Conservation (phyloP, 352 stramenopile species). For the Phytophthora syringae region DNA sequence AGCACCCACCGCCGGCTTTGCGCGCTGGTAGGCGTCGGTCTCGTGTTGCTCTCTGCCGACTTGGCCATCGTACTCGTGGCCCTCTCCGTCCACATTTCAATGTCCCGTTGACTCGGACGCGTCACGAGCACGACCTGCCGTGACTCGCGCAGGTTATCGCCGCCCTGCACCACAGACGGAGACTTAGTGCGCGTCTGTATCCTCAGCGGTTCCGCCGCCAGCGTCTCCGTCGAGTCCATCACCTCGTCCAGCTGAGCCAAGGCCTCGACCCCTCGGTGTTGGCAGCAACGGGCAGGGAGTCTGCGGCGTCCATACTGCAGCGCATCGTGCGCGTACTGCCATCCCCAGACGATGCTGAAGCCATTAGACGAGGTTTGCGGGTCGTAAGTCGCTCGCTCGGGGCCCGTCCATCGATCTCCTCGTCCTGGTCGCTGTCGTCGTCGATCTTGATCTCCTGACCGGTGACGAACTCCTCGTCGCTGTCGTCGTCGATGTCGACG, state of each 20-base stretch:
- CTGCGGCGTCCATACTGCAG: constrained; percentile 43
- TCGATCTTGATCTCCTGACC: constrained; percentile 30
- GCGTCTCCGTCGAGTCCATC: constrained; percentile 4
- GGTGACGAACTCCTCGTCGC: constrained; percentile 22
- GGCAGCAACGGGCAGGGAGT: constrained; percentile 10
- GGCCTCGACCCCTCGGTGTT: background rate
- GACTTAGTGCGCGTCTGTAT: constrained; percentile 15
- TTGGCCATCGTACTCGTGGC: constrained; percentile 79
- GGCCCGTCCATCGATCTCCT: constrained; percentile 40
- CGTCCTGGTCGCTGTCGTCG: constrained; percentile 19
- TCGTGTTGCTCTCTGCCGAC: constrained; percentile 52
- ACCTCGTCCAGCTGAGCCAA: constrained; percentile 26
- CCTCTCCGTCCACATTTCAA: constrained; percentile 83
- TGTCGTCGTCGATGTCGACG: constrained; percentile 29
- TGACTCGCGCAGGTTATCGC: constrained; percentile 38
- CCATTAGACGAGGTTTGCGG: constrained; percentile 22
- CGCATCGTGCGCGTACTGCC: constrained; percentile 41
- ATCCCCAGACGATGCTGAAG: constrained; percentile 33
- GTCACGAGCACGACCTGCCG: constrained; percentile 76
- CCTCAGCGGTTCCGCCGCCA: constrained; percentile 1
- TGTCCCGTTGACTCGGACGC: constrained; percentile 76
- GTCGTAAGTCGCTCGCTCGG: constrained; percentile 23
- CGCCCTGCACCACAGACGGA: constrained; percentile 4
- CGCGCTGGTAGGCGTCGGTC: constrained; percentile 51
- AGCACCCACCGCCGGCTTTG: constrained; percentile 76